Percentiles rank a stretch among this genome's conserved stretches.
Evolutionary conservation across 257 asterid species (phyloP).

Genomic region (Solanum neorickii): DNA sequence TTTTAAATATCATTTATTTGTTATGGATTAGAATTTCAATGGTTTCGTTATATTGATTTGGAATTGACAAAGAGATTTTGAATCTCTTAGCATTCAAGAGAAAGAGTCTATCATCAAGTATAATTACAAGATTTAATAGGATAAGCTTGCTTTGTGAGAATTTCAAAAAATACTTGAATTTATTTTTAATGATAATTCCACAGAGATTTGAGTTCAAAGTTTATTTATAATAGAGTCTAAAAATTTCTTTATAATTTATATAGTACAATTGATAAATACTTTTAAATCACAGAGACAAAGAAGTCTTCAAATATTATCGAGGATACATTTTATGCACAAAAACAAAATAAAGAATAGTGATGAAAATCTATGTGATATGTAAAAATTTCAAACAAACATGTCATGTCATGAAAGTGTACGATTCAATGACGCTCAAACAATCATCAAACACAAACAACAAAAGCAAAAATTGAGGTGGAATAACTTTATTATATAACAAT

Average conservation of each 20-base stretch:
- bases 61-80: background rate
- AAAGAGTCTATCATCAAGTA: background rate
- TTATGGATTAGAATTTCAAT: background rate
- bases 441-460: background rate
- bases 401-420: background rate
- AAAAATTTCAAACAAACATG: background rate
- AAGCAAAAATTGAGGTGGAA: background rate
- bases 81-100: background rate
- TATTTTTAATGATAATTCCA: background rate
- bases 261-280: background rate
- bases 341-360: background rate
- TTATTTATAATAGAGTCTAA: background rate
- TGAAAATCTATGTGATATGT: background rate
- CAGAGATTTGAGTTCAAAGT: background rate
- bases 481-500: background rate
- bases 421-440: background rate
- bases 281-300: background rate
- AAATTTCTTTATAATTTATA: background rate
- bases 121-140: background rate
- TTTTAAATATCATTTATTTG: background rate
- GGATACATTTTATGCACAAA: background rate
- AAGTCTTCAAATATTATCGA: background rate
- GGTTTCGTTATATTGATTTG: background rate
- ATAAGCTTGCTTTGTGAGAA: background rate
- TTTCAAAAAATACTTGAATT: background rate